Conservation (phyloP, 176 grass and related monocot genomes). For the Aegilops sharonensis region DNA sequence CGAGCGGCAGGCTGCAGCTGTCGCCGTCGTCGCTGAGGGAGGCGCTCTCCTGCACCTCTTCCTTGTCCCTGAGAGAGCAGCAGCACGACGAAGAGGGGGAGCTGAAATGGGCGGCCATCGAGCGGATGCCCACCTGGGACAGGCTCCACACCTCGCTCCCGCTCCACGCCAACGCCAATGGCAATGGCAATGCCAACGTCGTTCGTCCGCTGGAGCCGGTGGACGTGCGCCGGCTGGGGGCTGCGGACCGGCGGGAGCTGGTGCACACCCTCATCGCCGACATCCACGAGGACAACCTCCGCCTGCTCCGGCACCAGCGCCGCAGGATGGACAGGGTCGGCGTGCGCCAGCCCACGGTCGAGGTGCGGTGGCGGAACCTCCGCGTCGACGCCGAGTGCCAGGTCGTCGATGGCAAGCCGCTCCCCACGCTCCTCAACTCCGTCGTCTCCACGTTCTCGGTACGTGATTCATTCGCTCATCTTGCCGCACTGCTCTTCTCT, state of each 20-base stretch:
- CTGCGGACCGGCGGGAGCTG: constrained; percentile 40
- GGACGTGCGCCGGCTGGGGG: constrained; percentile 53
- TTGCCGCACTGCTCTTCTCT: neutral
- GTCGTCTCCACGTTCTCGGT: constrained; percentile 21
- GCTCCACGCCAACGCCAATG: neutral
- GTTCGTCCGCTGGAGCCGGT: neutral
- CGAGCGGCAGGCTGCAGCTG: neutral
- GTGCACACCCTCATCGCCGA: constrained; percentile 63
- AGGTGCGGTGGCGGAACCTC: constrained; percentile 54
- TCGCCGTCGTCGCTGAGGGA: constrained; percentile 8
- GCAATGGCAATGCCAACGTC: neutral
- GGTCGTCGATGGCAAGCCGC: constrained; percentile 55
- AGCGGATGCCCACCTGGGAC: constrained; percentile 53
- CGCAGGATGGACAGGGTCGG: constrained; percentile 63
- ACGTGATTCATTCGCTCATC: neutral
- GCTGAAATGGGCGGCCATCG: constrained; percentile 66
- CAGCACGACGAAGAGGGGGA: constrained; percentile 43
- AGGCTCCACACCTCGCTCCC: constrained; percentile 46
- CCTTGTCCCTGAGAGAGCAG: neutral
- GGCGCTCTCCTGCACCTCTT: neutral
- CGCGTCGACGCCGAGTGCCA: constrained; percentile 50
- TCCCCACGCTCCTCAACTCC: constrained; percentile 64
- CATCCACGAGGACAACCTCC: constrained; percentile 59
- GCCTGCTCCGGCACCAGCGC: constrained; percentile 66
- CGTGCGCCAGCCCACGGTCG: constrained; percentile 55